A percentile compares a stretch with the other conserved stretches of the same genome.
Evolutionary conservation across 805 yeast genomes (phyloP).

Genomic region (Komagataella pastoris): DNA sequence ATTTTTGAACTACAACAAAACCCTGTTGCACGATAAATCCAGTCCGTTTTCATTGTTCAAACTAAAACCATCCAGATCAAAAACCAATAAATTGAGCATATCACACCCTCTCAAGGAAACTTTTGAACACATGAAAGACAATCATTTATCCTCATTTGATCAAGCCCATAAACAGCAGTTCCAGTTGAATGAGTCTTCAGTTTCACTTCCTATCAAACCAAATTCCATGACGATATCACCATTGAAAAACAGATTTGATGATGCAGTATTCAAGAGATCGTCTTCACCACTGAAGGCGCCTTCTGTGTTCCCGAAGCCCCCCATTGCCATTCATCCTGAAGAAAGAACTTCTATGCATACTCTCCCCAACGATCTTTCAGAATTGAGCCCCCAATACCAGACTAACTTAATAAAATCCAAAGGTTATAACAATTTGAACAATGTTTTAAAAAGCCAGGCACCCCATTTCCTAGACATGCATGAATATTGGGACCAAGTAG

Average conservation of each 20-base stretch:
- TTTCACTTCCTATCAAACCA: background rate
- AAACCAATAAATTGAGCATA: too few species aligned
- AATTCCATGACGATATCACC: background rate
- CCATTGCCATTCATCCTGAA: background rate
- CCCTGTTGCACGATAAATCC: background rate
- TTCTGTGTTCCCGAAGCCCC: background rate
- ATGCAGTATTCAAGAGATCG: background rate
- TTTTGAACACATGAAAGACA: background rate
- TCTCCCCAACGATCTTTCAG: background rate
- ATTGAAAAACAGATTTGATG: background rate
- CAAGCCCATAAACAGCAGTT: background rate
- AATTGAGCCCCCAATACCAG: background rate
- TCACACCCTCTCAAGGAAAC: background rate
- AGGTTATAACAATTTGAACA: background rate
- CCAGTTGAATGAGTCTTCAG: background rate
- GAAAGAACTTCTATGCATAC: background rate
- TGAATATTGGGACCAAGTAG: background rate
- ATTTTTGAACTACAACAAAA: background rate
- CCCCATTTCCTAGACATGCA: background rate
- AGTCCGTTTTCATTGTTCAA: background rate
- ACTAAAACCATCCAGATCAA: background rate
- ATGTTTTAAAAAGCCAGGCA: background rate
- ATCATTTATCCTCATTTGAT: background rate
- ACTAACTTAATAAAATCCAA: background rate
- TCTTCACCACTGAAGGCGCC: background rate